Conservation (phyloP, 106 monocot genomes). For the Acorus gramineus region DNA sequence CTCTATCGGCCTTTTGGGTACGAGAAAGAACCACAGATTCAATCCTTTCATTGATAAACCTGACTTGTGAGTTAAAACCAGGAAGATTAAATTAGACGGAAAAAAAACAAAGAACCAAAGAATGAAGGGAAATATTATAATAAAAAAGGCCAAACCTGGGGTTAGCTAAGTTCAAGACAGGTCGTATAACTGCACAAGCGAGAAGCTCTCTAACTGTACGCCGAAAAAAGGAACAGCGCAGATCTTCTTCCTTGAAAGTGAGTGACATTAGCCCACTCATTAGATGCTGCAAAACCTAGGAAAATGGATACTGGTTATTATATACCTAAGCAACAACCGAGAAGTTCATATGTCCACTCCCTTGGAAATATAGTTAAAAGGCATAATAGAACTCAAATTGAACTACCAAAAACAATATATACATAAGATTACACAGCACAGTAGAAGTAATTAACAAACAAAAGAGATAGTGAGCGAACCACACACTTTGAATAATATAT, state of each 20-base stretch:
- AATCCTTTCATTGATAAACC: constrained; percentile 94
- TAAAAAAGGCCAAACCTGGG: constrained; percentile 49
- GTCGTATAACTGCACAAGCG: constrained; percentile 80
- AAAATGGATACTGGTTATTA: neutral
- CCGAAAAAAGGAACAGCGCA: constrained; percentile 74
- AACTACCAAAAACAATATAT: no score
- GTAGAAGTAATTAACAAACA: no score
- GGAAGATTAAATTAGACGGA: constrained; percentile 16
- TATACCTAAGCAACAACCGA: neutral
- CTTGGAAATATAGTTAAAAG: no score
- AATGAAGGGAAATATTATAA: constrained; percentile 6
- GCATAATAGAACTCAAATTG: no score
- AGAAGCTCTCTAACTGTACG: constrained; percentile 82
- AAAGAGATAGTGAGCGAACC: no score
- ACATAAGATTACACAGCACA: no score
- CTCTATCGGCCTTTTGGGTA: constrained; percentile 43
- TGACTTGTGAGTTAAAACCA: constrained; percentile 19
- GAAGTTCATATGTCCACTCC: no score
- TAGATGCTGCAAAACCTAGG: constrained; percentile 77
- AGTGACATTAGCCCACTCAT: constrained; percentile 55
- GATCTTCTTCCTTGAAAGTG: constrained; percentile 59
- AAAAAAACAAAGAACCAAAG: neutral
- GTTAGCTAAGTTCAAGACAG: constrained; percentile 71
- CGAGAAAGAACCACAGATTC: constrained; percentile 62
- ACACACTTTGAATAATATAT: neutral